Base-by-base conservation (phyloP, 495 filamentous ascomycete species). In the Cairneyella variabilis region DNA sequence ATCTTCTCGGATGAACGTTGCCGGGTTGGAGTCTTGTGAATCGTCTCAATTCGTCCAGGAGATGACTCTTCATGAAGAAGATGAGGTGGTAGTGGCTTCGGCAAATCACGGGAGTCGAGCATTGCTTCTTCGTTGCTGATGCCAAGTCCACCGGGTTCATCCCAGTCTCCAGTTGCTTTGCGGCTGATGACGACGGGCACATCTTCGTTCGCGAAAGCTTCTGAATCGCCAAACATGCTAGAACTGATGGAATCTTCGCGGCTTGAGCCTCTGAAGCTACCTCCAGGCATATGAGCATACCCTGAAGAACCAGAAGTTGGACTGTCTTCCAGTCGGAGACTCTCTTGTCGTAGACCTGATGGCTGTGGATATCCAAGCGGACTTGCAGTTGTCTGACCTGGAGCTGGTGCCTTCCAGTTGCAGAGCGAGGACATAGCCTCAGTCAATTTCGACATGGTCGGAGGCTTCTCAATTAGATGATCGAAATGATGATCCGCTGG, bases 401-500 rank as follows among this genome's bases (percentile, higher is more conserved):
- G 67, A 7, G 77, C 72, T 16, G 90, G 83, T 14, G 91, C 80
- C 61, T 93, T 97, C 93, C 93, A 98, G 62, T 91, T 83, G 64
- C 93, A 98, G 46, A 91, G 82, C 37, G 82, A 85, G 55, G 84
- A 83, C 56, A 98, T 70, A 2, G 90, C 87, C 51, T 97, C 90
- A 0, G 84, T 89, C 26, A 97, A 69, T 68, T 96, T 97, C 4
- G 84, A 84, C 51, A 86, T 76, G 7, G 91, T 97, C 16, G 95
- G 91, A 9, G 93, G 93, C 67, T 98, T 98, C 68, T 97, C 90
- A 42, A 98, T 89, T 43, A 97, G 77, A 9, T 85, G 85, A 62
- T 96, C 90, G 60, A 98, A 97, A 67, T 97, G 86, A 72, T 97
- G 91, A 9, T 88, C 89, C 51, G 90, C 89, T 30, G 89, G 90